phyloP scores from a whole-genome alignment of 305 asterid species.

The Petunia hybrid region DNA sequence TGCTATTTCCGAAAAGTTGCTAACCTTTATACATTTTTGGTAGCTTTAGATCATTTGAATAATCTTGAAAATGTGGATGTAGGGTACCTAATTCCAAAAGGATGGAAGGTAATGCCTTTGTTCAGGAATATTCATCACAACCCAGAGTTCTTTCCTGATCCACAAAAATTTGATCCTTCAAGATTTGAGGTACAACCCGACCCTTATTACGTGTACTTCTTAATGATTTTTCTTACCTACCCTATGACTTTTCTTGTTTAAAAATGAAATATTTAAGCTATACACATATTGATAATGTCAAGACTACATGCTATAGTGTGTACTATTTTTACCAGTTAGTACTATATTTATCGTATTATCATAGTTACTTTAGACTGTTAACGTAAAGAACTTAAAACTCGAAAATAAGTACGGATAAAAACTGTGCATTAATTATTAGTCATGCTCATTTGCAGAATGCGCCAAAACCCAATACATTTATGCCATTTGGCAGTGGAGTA shows the following conservation, averaged over 20 bases:
- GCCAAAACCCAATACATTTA: constrained; percentile 71
- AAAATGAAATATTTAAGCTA: too few relatives aligned
- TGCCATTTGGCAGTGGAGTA: constrained; percentile 91
- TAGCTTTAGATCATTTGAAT: background rate
- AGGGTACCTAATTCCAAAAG: constrained; percentile 92
- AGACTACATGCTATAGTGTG: too few relatives aligned
- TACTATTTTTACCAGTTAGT: too few relatives aligned
- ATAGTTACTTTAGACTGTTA: too few relatives aligned
- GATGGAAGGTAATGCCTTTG: constrained; percentile 98
- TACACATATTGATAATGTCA: too few relatives aligned
- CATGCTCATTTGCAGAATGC: constrained; percentile 31
- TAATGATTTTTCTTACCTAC: constrained; percentile 19
- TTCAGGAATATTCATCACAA: constrained; percentile 94
- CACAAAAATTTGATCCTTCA: constrained; percentile 72
- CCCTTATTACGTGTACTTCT: background rate
- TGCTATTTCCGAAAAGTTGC: background rate
- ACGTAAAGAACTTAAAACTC: background rate
- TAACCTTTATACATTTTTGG: background rate
- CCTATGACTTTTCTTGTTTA: background rate
- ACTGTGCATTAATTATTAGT: background rate
- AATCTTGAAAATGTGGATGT: constrained; percentile 20
- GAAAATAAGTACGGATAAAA: background rate
- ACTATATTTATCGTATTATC: too few relatives aligned
- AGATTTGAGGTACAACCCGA: constrained; percentile 72
- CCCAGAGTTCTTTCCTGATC: constrained; percentile 78